Evolutionary conservation across 2,329 filamentous ascomycete genomes (phyloP).

Genomic region (Trichoderma simmonsii): DNA sequence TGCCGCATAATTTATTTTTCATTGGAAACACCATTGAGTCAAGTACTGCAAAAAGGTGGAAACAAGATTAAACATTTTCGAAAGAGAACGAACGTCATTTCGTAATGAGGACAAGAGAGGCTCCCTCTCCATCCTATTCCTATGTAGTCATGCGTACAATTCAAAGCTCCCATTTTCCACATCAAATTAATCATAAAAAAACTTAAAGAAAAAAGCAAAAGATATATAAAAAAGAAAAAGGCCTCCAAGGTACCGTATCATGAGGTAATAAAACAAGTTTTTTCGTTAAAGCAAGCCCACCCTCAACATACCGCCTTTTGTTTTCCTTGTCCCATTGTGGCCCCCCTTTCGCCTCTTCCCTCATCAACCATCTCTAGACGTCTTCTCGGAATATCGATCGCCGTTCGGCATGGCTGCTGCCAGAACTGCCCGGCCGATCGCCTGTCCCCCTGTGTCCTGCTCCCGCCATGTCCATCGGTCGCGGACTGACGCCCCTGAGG

Average conservation of each 20-base stretch:
- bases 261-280: background rate
- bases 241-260: background rate
- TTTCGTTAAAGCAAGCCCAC: background rate
- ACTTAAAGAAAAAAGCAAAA: background rate
- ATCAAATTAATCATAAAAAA: background rate
- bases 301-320: background rate
- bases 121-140: background rate
- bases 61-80: background rate
- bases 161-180: background rate
- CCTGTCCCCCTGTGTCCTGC: slow-evolving; percentile 27
- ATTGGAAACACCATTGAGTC: background rate
- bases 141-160: background rate
- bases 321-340: background rate
- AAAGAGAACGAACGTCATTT: background rate
- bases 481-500: slow-evolving; percentile 70
- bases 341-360: background rate
- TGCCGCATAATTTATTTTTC: background rate
- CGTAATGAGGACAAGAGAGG: background rate
- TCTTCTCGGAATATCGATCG: slow-evolving; percentile 69
- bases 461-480: slow-evolving; percentile 60
- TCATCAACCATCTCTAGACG: slow-evolving; percentile 36
- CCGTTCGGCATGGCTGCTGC: slow-evolving; percentile 64
- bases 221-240: background rate
- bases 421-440: slow-evolving; percentile 36
- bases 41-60: background rate